Base-by-base conservation (phyloP, 2,329 filamentous ascomycete species). In the Beauveria sp. region DNA sequence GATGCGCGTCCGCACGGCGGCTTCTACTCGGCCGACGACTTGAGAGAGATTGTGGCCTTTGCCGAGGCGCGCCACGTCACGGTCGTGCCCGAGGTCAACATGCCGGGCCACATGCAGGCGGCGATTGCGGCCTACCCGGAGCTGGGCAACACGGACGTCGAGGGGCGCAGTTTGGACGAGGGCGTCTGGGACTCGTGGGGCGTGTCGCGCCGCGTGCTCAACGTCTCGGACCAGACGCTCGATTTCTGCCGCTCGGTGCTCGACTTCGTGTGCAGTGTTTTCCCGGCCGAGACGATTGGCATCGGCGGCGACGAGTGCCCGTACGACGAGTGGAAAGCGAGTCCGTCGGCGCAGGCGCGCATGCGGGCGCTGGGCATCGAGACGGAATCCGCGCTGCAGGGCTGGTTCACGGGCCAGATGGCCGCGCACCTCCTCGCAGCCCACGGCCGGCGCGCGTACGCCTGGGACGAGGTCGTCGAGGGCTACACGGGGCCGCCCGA, bases 101-200 rank as follows among this genome's bases (percentile, higher is more conserved):
- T 66, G 64, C 64, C 64, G 0, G 64, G 64, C 22, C 64, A 66
- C 52, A 66, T 66, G 64, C 64, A 65, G 47, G 64, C 64, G 3
- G 64, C 63, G 20, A 61, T 66, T 28, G 63, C 64, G 8, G 63
- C 64, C 12, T 66, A 66, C 50, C 64, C 64, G 10, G 64, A 64
- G 54, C 63, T 66, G 18, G 64, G 64, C 20, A 65, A 65, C 28
- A 40, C 52, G 30, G 53, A 52, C 8, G 62, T 65, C 22, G 59
- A 61, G 6, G 61, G 61, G 3, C 61, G 61, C 16, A 28, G 30
- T 30, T 16, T n/a, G 3, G 43, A 55, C 14, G 37, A 30, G 14
- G 40, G 40, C 12, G 64, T 66, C 6, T 58, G 61, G 57, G 64
- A 66, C 20, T 41, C 59, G 28, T 66, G 64, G 64, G 64, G 64